These are phyloP conservation scores for Fraxinus baroniana DNA, from an alignment of 305 asterid species.

Conservation along the genomic window DNA sequence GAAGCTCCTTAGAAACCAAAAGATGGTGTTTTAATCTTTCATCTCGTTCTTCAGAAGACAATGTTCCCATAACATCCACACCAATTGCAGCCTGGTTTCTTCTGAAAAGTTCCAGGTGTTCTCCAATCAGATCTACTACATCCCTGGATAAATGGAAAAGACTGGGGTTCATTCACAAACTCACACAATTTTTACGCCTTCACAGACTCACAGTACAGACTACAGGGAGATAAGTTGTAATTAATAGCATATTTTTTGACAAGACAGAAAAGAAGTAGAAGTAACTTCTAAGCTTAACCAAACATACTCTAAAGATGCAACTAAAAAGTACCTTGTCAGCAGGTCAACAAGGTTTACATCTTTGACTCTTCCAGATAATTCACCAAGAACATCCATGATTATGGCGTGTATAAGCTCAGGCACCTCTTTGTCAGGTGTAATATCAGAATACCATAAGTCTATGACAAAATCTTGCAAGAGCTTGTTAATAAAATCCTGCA, in stretches of 20 bases:
- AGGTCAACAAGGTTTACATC: constrained; percentile 85
- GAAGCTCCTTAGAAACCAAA: constrained; percentile 81
- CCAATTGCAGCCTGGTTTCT: constrained; percentile 85
- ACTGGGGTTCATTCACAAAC: constrained; percentile 13
- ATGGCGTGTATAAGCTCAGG: constrained; percentile 69
- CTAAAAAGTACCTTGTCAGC: constrained; percentile 63
- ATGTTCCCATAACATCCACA: constrained; percentile 87
- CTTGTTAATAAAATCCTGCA: constrained; percentile 71
- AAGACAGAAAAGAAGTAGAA: background rate
- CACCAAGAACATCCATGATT: constrained; percentile 89
- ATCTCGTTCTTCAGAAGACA: constrained; percentile 98
- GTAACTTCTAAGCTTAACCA: background rate
- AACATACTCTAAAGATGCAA: background rate
- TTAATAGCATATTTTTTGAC: background rate
- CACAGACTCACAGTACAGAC: constrained; percentile 5
- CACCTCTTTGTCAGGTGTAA: constrained; percentile 89
- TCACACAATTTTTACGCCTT: constrained; percentile 1
- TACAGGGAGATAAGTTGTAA: background rate
- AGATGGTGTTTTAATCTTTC: constrained; percentile 94
- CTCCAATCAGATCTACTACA: constrained; percentile 79
- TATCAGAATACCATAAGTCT: constrained; percentile 88
- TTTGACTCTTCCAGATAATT: constrained; percentile 76
- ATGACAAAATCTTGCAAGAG: constrained; percentile 80
- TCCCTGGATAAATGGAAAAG: constrained; percentile 58
- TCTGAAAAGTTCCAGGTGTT: constrained; percentile 90